phyloP scores from a whole-genome alignment of 768 basidiomycete species.

The Crassisporium funariophilum region DNA sequence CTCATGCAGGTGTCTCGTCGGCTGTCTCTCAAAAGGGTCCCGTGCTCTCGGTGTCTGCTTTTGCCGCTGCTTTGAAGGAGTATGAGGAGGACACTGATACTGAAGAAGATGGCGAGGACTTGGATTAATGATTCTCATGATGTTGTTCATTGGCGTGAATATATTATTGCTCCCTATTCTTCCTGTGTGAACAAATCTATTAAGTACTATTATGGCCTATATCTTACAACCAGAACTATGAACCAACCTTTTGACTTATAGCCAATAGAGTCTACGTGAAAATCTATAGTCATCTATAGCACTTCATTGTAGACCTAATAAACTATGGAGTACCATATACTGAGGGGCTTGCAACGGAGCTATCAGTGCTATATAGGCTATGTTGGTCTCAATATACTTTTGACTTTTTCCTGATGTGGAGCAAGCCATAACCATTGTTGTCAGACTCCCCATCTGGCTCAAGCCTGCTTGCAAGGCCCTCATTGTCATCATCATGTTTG shows the following conservation, averaged over 20 bases:
- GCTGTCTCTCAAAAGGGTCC: neutral
- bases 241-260: neutral
- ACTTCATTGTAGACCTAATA: neutral
- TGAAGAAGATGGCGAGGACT: slow-evolving; percentile 1
- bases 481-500: no score
- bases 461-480: no score
- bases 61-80: slow-evolving; percentile 1
- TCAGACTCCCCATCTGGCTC: no score
- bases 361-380: neutral
- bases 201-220: slow-evolving; percentile 2
- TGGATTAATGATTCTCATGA: neutral
- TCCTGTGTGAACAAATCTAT: neutral
- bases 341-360: neutral
- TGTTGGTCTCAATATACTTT: neutral
- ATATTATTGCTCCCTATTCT: neutral
- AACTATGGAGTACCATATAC: slow-evolving; percentile 2
- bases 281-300: neutral
- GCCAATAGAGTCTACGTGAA: neutral
- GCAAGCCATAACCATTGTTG: no score
- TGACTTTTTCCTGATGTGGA: slow-evolving; percentile 9
- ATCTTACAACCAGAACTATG: neutral
- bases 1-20: neutral
- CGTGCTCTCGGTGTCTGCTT: neutral
- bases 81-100: slow-evolving; percentile 1
- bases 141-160: no score